Percentiles rank a stretch among this genome's conserved stretches.
phyloP scores from a whole-genome alignment of 345 rosid genomes.

The Boechera stricta region DNA sequence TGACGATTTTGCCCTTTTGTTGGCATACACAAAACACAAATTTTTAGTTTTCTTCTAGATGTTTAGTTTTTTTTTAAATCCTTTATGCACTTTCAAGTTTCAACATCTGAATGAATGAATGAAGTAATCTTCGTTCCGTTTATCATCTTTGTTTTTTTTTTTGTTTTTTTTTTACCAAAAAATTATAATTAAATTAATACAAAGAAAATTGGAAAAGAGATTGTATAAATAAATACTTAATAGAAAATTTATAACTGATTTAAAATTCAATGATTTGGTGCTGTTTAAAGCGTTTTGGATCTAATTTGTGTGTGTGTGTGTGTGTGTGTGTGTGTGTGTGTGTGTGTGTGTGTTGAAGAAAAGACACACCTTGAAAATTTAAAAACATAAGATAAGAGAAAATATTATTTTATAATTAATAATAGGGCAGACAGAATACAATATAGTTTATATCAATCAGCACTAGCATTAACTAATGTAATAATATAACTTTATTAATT shows the following conservation, averaged over 20 bases:
- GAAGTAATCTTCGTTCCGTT: neutral
- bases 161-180: neutral
- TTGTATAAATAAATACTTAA: too few relatives aligned
- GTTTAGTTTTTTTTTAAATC: conserved; percentile 27
- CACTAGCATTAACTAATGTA: conserved; percentile 13
- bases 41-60: conserved; percentile 15
- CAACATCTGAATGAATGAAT: conserved; percentile 26
- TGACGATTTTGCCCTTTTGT: conserved; percentile 11
- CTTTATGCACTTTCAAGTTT: neutral
- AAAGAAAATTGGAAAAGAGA: neutral
- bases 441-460: neutral
- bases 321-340: too few relatives aligned
- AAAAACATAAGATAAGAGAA: neutral
- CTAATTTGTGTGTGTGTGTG: too few relatives aligned
- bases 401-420: neutral
- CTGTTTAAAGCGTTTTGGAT: too few relatives aligned
- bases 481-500: neutral
- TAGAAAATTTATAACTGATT: too few relatives aligned
- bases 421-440: neutral
- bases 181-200: neutral
- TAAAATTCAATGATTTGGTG: too few relatives aligned
- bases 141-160: neutral
- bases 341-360: too few relatives aligned
- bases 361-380: neutral
- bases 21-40: conserved; percentile 11